Evolutionary conservation across 2,329 filamentous ascomycete genomes (phyloP), one percentile per base, ranked within the genome.

Genomic region (Pseudogymnoascus sp.): DNA sequence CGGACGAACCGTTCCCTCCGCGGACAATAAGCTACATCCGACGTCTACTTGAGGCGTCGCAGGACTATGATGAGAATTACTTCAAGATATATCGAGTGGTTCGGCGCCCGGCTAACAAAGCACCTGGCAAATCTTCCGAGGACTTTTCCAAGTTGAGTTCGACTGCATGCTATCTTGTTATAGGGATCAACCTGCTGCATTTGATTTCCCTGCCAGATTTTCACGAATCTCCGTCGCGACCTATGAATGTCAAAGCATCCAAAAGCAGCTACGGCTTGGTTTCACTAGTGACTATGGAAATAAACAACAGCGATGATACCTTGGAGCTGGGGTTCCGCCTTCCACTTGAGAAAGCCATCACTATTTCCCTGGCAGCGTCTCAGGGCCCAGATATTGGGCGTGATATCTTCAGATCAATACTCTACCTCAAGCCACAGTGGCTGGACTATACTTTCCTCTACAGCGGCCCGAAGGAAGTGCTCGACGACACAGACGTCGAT

Each of bases 71-170:
- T 66, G 83, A 86, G 33, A 76, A 81, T 31, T 82, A 84, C 65
- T 89, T 89, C 71, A 82, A 83, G 65, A 83, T 90, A 67, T 90
- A 87, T 75, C 84, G 86, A 64, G 85, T 88, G 7, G 84, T 89
- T 27, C 83, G 87, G 69, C 81, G 86, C 65, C 79, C 82, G n/a
- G 74, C 79, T 10, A 77, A 78, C 66, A 60, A 69, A 58, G 87
- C 86, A 73, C 75, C 76, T 33, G 76, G 78, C 21, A 77, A 82
- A 61, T 80, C 84, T 2, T 81, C 82, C 13, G 87, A 90, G 63
- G 87, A 90, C 67, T 72, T 89, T 44, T 79, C 84, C 58, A 89
- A 89, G 69, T 74, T 86, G 29, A 81, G 81, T 39, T 84, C 85
- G 8, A 84, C 81, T 8, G 81, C 88, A 25, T 89, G 84, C 72